phyloP scores from a whole-genome alignment of 768 basidiomycete genomes.

The Phaeotremella fagi region DNA sequence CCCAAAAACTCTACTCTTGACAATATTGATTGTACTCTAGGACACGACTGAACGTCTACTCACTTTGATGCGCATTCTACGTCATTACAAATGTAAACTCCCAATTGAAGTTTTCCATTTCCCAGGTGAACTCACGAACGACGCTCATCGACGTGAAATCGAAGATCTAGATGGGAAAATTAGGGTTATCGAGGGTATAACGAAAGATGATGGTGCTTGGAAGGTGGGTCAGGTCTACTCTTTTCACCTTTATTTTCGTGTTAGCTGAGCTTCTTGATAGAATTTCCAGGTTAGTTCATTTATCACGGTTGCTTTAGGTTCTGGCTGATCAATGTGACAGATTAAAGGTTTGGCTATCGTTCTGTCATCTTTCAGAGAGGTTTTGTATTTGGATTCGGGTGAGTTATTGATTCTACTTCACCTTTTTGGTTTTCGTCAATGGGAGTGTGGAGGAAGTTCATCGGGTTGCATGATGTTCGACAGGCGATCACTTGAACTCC shows the following conservation, averaged over 20 bases:
- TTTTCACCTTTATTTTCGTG: too few species aligned
- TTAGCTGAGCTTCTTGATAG: conserved; percentile 12
- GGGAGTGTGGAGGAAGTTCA: too few species aligned
- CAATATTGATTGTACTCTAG: conserved; percentile 7
- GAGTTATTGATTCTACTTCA: background rate
- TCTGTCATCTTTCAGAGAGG: conserved; percentile 46
- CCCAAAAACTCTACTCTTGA: too few species aligned
- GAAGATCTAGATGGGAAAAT: conserved; percentile 46
- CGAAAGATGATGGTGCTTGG: conserved; percentile 30
- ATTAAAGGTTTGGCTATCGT: conserved; percentile 49
- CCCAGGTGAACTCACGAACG: conserved; percentile 46
- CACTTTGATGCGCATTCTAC: conserved; percentile 47
- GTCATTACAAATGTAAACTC: conserved; percentile 41
- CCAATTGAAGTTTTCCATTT: conserved; percentile 52
- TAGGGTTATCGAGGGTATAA: conserved; percentile 16
- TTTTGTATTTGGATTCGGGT: conserved; percentile 50
- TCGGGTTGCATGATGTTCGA: too few species aligned
- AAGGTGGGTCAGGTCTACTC: conserved; percentile 34
- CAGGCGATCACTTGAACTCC: too few species aligned
- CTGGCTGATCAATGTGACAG: conserved; percentile 6
- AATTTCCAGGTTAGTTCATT: conserved; percentile 23
- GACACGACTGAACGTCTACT: conserved; percentile 49
- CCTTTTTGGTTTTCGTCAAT: too few species aligned
- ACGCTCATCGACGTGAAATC: conserved; percentile 32
- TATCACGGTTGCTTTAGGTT: background rate